Conservation (phyloP, 805 yeast genomes). For the Candida hungchunana region DNA sequence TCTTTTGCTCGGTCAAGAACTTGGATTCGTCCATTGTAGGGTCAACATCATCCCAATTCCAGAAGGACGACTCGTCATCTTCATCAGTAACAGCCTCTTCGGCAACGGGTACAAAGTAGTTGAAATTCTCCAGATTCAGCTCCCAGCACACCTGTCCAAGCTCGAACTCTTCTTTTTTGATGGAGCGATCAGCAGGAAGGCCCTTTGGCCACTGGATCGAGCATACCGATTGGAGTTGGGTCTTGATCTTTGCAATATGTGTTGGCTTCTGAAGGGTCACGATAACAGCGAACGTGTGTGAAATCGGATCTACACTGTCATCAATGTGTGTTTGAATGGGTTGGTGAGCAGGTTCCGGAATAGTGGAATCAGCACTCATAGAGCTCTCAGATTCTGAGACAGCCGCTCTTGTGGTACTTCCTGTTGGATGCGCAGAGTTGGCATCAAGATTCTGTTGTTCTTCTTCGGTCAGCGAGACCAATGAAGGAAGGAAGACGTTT, state of each 20-base stretch:
- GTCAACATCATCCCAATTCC: slow-evolving; percentile 8
- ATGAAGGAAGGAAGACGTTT: slow-evolving; percentile 27
- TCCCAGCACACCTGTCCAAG: slow-evolving; percentile 47
- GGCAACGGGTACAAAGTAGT: slow-evolving; percentile 34
- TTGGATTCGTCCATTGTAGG: slow-evolving; percentile 6
- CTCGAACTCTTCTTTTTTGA: slow-evolving; percentile 43
- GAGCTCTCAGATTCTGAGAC: slow-evolving; percentile 4
- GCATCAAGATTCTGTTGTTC: slow-evolving; percentile 12
- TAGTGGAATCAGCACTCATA: neutral
- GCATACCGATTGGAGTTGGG: slow-evolving; percentile 41
- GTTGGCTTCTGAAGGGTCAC: slow-evolving; percentile 41
- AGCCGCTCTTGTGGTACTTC: neutral
- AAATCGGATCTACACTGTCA: slow-evolving; percentile 32
- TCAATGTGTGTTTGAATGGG: slow-evolving; percentile 34
- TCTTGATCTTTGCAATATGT: slow-evolving; percentile 32
- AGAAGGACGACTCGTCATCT: slow-evolving; percentile 11
- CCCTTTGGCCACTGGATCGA: slow-evolving; percentile 51
- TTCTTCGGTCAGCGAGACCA: slow-evolving; percentile 11
- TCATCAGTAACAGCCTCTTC: slow-evolving; percentile 20
- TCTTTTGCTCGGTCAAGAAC: slow-evolving; percentile 15
- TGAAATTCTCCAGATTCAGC: slow-evolving; percentile 38
- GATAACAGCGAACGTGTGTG: slow-evolving; percentile 51
- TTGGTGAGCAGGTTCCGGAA: slow-evolving; percentile 30
- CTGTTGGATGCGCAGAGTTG: slow-evolving; percentile 6
- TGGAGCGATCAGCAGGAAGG: slow-evolving; percentile 43